Evolutionary conservation across 768 basidiomycete genomes (phyloP), one percentile per base, ranked within the genome.

Genomic region (Tulasnella sp.): DNA sequence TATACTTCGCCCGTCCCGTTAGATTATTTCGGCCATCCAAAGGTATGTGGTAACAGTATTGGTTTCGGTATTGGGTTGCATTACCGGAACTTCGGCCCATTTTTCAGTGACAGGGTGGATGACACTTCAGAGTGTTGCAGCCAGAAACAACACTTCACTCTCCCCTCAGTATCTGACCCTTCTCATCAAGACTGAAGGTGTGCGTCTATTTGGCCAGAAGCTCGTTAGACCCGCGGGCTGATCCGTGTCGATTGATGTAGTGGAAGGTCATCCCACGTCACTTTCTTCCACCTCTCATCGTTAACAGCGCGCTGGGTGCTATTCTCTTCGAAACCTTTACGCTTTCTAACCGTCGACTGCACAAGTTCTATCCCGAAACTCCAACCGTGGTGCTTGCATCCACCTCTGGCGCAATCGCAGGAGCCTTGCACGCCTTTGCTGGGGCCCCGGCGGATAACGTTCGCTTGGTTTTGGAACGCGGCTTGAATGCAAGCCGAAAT

Each of bases 371-470:
- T 26, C 79, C 79, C 20, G 40, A 73, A 23, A 55, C 70, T n/a
- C 69, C 79, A 35, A 73, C 57, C 29, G 73, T 73, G 18, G n/a
- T 75, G 37, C 46, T 75, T 35, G 70, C 79, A 16, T 55, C 79
- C 23, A 39, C 71, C 7, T 79, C 79, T 23, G 79, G 79, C 32
- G 70, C 79, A 7, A 5, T 61, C 13, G 79, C 79, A 15, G 79
- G 79, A 11, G 37, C 55, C 3, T 39, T 74, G 10, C 79, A 80
- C 39, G 79, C 79, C 26, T 37, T 80, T 26, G 79, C 79, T 26
- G 79, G 79, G n/a, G 79, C 79, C 18, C 79, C 79, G 20, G 79
- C 79, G 1, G 79, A 80, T 18, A 80, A 80, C 48, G 79, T 79
- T 46, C 78, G 79, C 5, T 29, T 79, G 20, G 32, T 80, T 32